phyloP scores from a whole-genome alignment of 192 early-diverging fungal genomes.

The Dissophora globulifera region DNA sequence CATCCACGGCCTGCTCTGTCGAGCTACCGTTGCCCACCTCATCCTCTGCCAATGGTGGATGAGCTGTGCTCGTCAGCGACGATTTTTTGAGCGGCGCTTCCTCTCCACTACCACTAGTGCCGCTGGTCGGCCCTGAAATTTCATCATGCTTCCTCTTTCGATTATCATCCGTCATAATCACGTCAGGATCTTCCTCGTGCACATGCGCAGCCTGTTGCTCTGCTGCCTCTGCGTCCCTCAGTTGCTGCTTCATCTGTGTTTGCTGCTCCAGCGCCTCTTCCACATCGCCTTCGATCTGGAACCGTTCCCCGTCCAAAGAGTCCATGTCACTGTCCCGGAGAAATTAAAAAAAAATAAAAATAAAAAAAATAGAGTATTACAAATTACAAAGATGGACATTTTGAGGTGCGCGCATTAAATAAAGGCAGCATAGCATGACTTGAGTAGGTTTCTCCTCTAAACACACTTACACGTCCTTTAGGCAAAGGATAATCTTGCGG shows the following conservation, averaged over 20 bases:
- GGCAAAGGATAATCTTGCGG: constrained; percentile 39
- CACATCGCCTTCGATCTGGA: constrained; percentile 20
- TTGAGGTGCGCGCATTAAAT: constrained; percentile 2
- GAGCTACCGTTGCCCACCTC: constrained; percentile 31
- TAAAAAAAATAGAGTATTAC: too few relatives aligned
- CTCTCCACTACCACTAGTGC: too few relatives aligned
- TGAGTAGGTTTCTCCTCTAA: not conserved
- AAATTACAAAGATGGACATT: too few relatives aligned
- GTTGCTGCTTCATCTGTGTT: not conserved
- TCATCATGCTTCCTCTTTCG: constrained; percentile 33
- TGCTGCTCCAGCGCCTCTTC: constrained; percentile 32
- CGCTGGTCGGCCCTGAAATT: not conserved
- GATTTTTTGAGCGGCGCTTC: constrained; percentile 28
- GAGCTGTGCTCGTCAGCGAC: constrained; percentile 9
- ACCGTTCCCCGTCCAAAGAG: constrained; percentile 5
- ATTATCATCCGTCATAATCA: constrained; percentile 22
- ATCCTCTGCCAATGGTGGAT: constrained; percentile 9
- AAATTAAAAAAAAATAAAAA: too few relatives aligned
- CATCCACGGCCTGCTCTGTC: constrained; percentile 25
- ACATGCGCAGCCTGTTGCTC: constrained; percentile 6
- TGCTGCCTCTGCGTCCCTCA: constrained; percentile 1
- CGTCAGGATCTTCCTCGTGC: constrained; percentile 18
- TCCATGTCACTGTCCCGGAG: too few relatives aligned
- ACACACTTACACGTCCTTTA: constrained; percentile 41
- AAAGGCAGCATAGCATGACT: not conserved